Conservation (phyloP, 208 protist species). For the Wallacemonas sp. region DNA sequence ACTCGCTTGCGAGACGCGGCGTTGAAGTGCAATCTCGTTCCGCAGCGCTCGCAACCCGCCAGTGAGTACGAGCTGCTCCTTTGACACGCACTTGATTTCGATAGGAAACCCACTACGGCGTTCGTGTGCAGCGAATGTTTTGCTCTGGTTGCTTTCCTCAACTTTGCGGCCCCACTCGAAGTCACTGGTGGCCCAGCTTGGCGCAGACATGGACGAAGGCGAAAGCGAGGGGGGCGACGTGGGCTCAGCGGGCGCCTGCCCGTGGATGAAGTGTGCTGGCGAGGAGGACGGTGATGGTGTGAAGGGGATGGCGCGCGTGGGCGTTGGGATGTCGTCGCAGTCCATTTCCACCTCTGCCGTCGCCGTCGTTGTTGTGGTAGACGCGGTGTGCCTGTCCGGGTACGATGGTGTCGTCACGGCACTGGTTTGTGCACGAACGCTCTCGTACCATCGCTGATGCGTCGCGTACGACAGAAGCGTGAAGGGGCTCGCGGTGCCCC, state of each 20-base stretch:
- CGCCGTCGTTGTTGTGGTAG: background rate
- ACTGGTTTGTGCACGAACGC: too few species aligned
- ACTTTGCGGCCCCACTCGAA: slow-evolving; percentile 41
- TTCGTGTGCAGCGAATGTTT: slow-evolving; percentile 46
- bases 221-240: background rate
- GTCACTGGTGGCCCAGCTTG: slow-evolving; percentile 34
- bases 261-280: too few species aligned
- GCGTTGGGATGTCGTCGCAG: background rate
- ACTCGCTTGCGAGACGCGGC: slow-evolving; percentile 20
- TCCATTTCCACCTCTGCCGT: background rate
- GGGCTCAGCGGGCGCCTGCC: too few species aligned
- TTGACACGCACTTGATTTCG: slow-evolving; percentile 55
- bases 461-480: background rate
- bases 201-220: background rate
- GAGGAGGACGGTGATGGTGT: background rate
- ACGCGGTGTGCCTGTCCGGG: background rate
- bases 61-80: slow-evolving; percentile 40
- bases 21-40: slow-evolving; percentile 97
- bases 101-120: slow-evolving; percentile 21
- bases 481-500: slow-evolving; percentile 2
- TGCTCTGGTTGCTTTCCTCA: slow-evolving; percentile 40
- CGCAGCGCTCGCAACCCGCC: slow-evolving; percentile 88
- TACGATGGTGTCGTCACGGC: too few species aligned
- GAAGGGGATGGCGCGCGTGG: background rate
- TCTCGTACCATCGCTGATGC: background rate